Evolutionary conservation across 1,284 basidiomycete genomes (phyloP), one percentile per base, ranked within the genome.

Genomic region (Apiotrichum sp.): DNA sequence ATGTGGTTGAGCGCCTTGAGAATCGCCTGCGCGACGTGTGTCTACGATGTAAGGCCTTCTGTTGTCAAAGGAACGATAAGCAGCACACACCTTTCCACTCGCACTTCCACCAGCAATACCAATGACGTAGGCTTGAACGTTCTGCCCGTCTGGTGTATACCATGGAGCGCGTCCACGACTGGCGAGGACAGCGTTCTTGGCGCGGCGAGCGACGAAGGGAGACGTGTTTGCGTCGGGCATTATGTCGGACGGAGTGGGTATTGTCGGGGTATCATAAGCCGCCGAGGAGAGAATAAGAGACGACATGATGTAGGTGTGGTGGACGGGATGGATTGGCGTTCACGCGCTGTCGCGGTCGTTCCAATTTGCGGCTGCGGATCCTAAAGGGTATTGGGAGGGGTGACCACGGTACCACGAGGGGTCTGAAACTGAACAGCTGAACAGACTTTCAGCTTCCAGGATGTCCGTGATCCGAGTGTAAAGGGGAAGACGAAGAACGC

Each of bases 91-190:
- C 84, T 97, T 96, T 53, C 93, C 95, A 63, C 89, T 92, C 0
- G 92, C 91, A 62, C 87, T 90, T 1, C 93, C 93, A 54, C 93
- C 93, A 63, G 90, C 92, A 64, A 98, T 88, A 8, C 88, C 93
- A 56, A 98, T 87, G 33, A 97, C 90, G 72, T 96, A 98, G 8
- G 90, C 90, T 42, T 71, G 69, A 2, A 73, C 61, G 39, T 66
- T 69, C 72, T 72, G 79, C 83, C 93, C 93, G 84, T 77, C 88
- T 81, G 68, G 87, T 81, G 65, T 88, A 81, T 71, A 80, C 79
- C 79, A 80, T 1, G 79, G 78, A 10, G 77, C 73, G 39, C 78
- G 47, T 57, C 86, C 89, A 76, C 91, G 89, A 38, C 86, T 88
- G 50, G 86, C 86, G 51, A 93, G 79, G 39, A 93, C 79, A 6